Evolutionary conservation across 306 rosid species (phyloP), one percentile per base, ranked within the genome.

Genomic region (Parietaria judaica): DNA sequence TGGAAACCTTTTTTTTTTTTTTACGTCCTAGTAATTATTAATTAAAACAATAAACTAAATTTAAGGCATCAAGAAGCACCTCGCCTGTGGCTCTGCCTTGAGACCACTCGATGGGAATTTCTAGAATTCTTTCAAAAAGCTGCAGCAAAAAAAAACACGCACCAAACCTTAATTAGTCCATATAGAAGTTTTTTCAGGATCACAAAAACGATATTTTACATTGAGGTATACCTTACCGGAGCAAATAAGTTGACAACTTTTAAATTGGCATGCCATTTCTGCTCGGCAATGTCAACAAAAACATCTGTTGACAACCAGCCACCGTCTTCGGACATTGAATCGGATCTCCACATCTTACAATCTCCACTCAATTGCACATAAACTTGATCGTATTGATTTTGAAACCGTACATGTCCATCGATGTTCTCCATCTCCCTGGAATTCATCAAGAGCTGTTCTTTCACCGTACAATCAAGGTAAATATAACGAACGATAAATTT

Each of bases 71-170:
- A 12, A 60, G 51, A 78, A 75, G 82, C 79, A 92, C 98, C 98
- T 92, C 94, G 68, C 98, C 96, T 10, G 83, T 86, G 57, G 90
- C 86, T 80, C 92, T 80, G 62, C 98, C 98, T 71, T 80, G 75
- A 54, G 88, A 85, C 96, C 95, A 92, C 57, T 73, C 63, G 67
- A 92, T 80, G 66, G 98, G 98, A 82, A 88, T 85, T 54, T 72
- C 90, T 59, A 92, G 76, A 65, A 92, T 82, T 80, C 95, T 82
- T 77, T 92, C 98, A 80, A 92, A 92, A 63, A 92, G 83, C 98
- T 92, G 95, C 80, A 73, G 17, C n/a, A n/a, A n/a, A n/a, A n/a
- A 70, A 72, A 11, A n/a, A 72, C 17, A 68, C 65, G 4, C 44
- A 58, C 14, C 60, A 58, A 38, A 67, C n/a, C n/a, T n/a, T n/a